Base-by-base conservation (phyloP, 768 basidiomycete genomes). In the Xanthoconium stramineum region DNA sequence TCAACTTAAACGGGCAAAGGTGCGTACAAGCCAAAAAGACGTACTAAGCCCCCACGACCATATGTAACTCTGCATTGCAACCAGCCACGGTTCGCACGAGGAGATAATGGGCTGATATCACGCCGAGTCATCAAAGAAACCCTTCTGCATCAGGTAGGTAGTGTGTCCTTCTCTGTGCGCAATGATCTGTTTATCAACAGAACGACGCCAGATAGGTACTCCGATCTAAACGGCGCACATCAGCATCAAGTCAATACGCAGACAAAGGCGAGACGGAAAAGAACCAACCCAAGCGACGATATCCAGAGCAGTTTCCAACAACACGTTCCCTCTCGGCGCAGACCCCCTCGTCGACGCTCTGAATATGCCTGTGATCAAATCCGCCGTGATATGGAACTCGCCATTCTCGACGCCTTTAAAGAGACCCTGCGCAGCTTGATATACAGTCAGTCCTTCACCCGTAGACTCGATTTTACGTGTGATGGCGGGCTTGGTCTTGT, bases 401-500 rank as follows among this genome's bases (percentile, higher is more conserved):
- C 86, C 86, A 20, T 76, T 80, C 61, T 83, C 77, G 12, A 95
- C 78, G 28, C 91, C 92, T 86, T 77, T 76, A 39, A 87, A 76
- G 29, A 95, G 64, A 6, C 72, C 74, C 29, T 68, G 61, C 0
- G 91, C 91, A 33, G 85, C 85, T 39, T 77, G 73, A 32, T 89
- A 88, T 0, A 90, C 75, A 4, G 82, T 81, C 55, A 83, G 56
- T 0, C 85, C 84, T 30, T 76, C 78, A 65, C 94, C 93, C 0
- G 78, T 73, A 38, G 82, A 86, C 68, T 95, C 94, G 42, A 97
- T 86, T 60, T 86, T 84, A 49, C 79, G 78, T 11, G 84, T 84
- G 56, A 96, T 79, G 32, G 76, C 77, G 0, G 93, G 94, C 63
- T 96, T 96, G 10, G 77, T 80, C 63, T 78, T 80, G 68, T 89